Evolutionary conservation across 805 yeast species (phyloP).

Genomic region (Scheffersomyces coipomensis): DNA sequence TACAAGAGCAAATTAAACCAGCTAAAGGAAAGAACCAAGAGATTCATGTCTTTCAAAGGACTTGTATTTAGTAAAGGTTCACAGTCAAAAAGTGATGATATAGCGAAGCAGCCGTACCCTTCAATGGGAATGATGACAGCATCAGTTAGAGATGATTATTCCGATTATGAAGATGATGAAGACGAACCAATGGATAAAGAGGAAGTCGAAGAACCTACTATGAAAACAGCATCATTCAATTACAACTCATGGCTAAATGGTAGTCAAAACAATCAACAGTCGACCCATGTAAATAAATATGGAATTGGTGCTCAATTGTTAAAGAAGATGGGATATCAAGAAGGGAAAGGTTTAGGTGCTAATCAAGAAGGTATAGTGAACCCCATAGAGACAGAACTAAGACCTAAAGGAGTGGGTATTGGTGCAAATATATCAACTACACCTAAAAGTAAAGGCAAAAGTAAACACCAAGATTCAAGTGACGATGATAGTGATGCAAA

Average conservation of each 20-base stretch:
- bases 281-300: conserved; percentile 32
- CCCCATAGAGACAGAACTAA: conserved; percentile 71
- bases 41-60: background rate
- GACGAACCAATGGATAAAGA: conserved; percentile 9
- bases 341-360: conserved; percentile 84
- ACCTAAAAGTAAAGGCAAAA: conserved; percentile 25
- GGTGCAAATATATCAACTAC: conserved; percentile 65
- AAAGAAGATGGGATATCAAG: conserved; percentile 81
- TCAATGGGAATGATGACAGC: conserved; percentile 10
- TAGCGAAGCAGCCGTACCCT: background rate
- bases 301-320: conserved; percentile 85
- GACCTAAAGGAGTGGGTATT: conserved; percentile 72
- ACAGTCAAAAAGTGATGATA: conserved; percentile 1
- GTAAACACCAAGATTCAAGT: conserved; percentile 13
- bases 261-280: background rate
- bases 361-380: conserved; percentile 67
- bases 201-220: conserved; percentile 42
- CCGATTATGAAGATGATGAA: conserved; percentile 18
- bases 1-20: background rate
- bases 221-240: conserved; percentile 18
- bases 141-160: conserved; percentile 13
- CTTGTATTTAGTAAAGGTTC: conserved; percentile 10
- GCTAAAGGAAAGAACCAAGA: background rate
- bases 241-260: conserved; percentile 1
- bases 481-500: conserved; percentile 18